These are phyloP conservation scores for Umbelopsis isabellina DNA, from an alignment of 192 early-diverging fungal genomes.

Conservation along the genomic window DNA sequence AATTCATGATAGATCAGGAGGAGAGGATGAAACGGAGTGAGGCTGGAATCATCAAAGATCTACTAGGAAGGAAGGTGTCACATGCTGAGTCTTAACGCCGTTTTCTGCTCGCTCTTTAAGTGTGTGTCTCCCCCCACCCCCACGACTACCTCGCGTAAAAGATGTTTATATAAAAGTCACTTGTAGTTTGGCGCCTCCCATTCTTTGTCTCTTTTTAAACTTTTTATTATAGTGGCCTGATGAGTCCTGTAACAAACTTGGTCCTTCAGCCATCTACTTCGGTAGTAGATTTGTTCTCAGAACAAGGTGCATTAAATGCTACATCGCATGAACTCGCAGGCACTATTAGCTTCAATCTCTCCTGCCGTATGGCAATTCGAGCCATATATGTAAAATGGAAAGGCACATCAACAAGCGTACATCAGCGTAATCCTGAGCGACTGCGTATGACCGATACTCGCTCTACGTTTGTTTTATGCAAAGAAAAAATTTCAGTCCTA, in stretches of 20 bases:
- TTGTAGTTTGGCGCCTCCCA: not conserved
- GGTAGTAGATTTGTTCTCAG: slow-evolving; percentile 1
- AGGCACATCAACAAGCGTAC: not conserved
- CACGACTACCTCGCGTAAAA: not conserved
- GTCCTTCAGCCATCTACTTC: not conserved
- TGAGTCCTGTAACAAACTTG: slow-evolving; percentile 4
- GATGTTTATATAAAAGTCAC: not conserved
- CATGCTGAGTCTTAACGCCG: slow-evolving; percentile 13
- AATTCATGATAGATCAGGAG: not conserved
- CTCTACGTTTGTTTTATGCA: slow-evolving; percentile 10
- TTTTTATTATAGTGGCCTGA: not conserved
- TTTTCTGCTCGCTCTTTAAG: not conserved
- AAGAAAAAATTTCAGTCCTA: not conserved
- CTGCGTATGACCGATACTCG: slow-evolving; percentile 11
- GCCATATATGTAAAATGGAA: slow-evolving; percentile 6
- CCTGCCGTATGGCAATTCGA: not conserved
- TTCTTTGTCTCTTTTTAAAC: not conserved
- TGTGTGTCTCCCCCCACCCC: not conserved
- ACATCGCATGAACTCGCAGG: not conserved
- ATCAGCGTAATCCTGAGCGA: slow-evolving; percentile 15
- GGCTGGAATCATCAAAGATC: not conserved
- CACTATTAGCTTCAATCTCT: not conserved
- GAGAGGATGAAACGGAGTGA: not conserved
- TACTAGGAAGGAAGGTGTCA: not conserved
- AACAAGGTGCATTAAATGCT: slow-evolving; percentile 13